Evolutionary conservation across 768 basidiomycete genomes (phyloP).

Genomic region (Macrolepiota dolichaula): DNA sequence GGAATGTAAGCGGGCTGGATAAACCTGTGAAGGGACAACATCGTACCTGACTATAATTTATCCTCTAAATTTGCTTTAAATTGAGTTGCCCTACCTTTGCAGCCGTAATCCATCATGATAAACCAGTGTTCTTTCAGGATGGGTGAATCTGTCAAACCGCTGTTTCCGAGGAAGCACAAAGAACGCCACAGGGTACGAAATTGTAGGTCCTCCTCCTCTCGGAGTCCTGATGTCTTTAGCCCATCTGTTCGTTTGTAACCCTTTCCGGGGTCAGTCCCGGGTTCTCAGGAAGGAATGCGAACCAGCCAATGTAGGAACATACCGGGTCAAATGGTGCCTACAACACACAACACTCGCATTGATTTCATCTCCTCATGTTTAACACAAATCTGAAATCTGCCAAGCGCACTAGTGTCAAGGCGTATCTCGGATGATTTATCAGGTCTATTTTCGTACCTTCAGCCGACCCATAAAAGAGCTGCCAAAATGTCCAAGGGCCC

Average conservation of each 20-base stretch:
- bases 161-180: neutral
- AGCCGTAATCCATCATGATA: neutral
- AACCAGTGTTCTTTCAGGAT: neutral
- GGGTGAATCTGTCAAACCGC: neutral
- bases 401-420: neutral
- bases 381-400: conserved; percentile 10
- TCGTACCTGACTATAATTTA: neutral
- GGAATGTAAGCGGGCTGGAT: neutral
- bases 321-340: neutral
- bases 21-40: neutral
- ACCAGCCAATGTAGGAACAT: neutral
- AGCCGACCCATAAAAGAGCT: conserved; percentile 5
- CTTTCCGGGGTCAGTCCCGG: neutral
- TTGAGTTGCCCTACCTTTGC: neutral
- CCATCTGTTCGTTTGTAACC: neutral
- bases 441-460: conserved; percentile 11
- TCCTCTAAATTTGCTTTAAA: neutral
- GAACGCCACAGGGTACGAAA: neutral
- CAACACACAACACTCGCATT: neutral
- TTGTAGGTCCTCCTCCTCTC: neutral
- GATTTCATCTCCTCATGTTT: neutral
- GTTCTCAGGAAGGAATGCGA: neutral
- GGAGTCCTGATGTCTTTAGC: neutral
- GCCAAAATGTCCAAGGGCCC: neutral
- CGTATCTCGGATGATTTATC: conserved; percentile 7